Base-by-base conservation (phyloP, 768 basidiomycete species). In the Tephrocybe rancida region DNA sequence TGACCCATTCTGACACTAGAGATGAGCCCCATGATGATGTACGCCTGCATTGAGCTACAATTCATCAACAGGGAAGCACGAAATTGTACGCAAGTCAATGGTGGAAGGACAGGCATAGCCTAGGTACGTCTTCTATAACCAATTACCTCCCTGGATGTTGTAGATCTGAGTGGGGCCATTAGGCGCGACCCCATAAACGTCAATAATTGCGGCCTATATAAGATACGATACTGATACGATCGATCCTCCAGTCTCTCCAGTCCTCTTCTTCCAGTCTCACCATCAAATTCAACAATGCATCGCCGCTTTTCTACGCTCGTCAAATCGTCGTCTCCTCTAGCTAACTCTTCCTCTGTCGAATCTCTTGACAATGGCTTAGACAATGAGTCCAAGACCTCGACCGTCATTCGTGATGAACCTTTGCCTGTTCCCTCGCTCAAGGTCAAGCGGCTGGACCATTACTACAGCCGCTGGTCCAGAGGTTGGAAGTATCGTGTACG, bases 371-470 rank as follows among this genome's bases (percentile, higher is more conserved):
- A 50, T 26, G 37, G 26, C 4, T 44, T 35, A 8, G 75, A 74
- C 30, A 54, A 60, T 3, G 69, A 73, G 53, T 76, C 75, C 2
- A 72, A 69, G 52, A 57, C 55, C 7, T 66, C 72, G 1, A 72
- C 73, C 0, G 58, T 72, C 14, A 67, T 66, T 18, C 68, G 65
- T 34, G 72, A 74, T 5, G 73, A 75, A 35, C 60, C 68, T 1
- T 62, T 76, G 2, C 68, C 78, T 43, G 64, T 72, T 3, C 77
- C 79, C 24, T 76, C 77, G 19, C 67, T 81, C 45, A 83, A 85
- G 67, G 69, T 84, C 65, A 84, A 84, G 64, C 79, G 80, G 2
- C 76, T 84, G 38, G 84, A 84, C 60, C 73, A 80, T 57, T 84
- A 81, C 60, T 84, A 79, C 66, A 82, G 79, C 58, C 67, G 73